Base-by-base conservation (phyloP, 805 yeast genomes). In the Candida palmyrensis region DNA sequence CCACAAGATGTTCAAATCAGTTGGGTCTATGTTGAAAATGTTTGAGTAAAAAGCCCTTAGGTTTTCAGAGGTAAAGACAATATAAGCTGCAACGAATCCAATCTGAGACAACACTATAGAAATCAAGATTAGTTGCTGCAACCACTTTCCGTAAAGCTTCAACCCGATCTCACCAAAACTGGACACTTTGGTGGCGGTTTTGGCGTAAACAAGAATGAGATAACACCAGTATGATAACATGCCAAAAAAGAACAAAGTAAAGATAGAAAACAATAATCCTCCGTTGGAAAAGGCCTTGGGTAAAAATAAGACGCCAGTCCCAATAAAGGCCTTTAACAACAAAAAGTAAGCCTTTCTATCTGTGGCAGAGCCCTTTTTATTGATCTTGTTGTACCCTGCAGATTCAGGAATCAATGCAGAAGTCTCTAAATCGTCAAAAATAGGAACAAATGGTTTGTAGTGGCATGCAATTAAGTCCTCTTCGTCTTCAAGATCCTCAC, bases 111-210 rank as follows among this genome's bases (percentile, higher is more conserved):
- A 46, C 9, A 81, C 73, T 35, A 84, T 71, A 1, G 90, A 80
- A 10, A 66, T 48, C 27, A 83, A 55, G 36, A 84, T 84, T 31
- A 81, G 51, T 29, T 68, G 59, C 51, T 78, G 85, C 65, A 84
- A 64, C 71, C 79, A 73, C 2, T 54, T 53, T 2, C 92, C 92
- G 52, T 77, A 83, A 17, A 82, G 57, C 28, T 59, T 68, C 17
- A 55, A 45, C 3, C 92, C 94, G 32, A 83, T 79, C 37, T 83
- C 92, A 44, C 85, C 86, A 57, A 84, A 84, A n/a, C 89, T 77
- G 0, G 84, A 67, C 1, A 82, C 87, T 6, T 68, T 68, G 0
- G 83, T 72, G 3, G 72, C 66, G 13, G 59, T 62, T 43, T 83
- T 83, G 12, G 87, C 57, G 35, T 62, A 61, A 5, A 80, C 74